A percentile compares a stretch with the other conserved stretches of the same genome.
phyloP scores from a whole-genome alignment of 768 basidiomycete species.

The Serendipita sp. region DNA sequence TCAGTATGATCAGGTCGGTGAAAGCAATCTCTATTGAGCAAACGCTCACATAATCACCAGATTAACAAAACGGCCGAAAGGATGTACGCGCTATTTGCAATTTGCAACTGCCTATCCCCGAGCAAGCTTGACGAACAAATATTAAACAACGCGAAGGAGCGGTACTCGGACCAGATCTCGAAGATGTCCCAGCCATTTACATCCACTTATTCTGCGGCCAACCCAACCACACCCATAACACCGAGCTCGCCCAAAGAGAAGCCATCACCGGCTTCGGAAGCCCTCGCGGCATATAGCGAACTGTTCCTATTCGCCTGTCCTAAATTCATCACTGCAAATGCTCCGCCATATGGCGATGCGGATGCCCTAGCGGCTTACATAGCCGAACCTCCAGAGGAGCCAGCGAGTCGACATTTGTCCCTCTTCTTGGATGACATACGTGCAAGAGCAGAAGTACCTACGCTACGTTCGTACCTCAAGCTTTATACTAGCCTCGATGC shows the following conservation, averaged over 20 bases:
- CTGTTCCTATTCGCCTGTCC: constrained; percentile 91
- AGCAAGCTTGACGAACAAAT: constrained; percentile 90
- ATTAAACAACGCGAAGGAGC: constrained; percentile 81
- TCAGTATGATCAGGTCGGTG: constrained; percentile 78
- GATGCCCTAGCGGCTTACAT: constrained; percentile 38
- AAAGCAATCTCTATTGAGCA: not conserved
- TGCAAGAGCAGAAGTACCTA: constrained; percentile 63
- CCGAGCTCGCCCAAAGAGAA: constrained; percentile 24
- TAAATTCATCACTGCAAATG: constrained; percentile 89
- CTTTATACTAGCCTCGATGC: constrained; percentile 90
- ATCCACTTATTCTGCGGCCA: not conserved
- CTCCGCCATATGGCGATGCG: constrained; percentile 82
- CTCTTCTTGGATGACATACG: constrained; percentile 74
- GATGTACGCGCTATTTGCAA: constrained; percentile 92
- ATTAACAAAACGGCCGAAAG: constrained; percentile 96
- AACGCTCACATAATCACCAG: constrained; percentile 24
- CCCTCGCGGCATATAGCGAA: constrained; percentile 71
- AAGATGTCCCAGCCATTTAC: constrained; percentile 67
- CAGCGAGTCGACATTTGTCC: constrained; percentile 67
- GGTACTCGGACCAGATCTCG: constrained; percentile 78
- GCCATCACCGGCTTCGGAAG: constrained; percentile 25
- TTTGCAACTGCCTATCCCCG: constrained; percentile 86
- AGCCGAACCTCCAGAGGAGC: constrained; percentile 36
- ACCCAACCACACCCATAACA: constrained; percentile 15
- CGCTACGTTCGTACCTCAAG: constrained; percentile 82